Conservation (phyloP, 1,284 basidiomycete genomes). For the Mrakiaceae sp. region DNA sequence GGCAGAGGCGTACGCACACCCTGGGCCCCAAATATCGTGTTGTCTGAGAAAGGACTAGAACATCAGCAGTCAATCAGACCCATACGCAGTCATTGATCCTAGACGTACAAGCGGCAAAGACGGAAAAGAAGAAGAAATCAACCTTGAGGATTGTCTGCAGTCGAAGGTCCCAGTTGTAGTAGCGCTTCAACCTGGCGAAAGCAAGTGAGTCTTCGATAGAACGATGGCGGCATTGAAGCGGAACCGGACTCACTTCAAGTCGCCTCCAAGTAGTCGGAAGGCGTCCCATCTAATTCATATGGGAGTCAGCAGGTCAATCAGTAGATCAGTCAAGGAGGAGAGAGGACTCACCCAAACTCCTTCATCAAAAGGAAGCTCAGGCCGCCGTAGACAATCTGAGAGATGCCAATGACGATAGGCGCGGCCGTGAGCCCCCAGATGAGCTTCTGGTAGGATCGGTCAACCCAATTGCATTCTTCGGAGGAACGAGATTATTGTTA, state of each 20-base stretch:
- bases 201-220: too few species aligned
- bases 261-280: neutral
- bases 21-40: neutral
- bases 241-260: neutral
- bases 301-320: neutral
- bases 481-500: neutral
- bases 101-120: neutral
- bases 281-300: neutral
- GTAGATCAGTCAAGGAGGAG: neutral
- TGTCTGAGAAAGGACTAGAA: neutral
- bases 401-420: neutral
- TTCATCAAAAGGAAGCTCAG: neutral
- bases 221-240: too few species aligned
- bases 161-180: neutral
- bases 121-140: neutral
- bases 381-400: neutral
- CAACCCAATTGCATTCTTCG: neutral
- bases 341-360: slow-evolving; percentile 5
- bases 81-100: too few species aligned
- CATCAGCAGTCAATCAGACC: too few species aligned
- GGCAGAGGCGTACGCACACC: neutral
- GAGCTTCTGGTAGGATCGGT: neutral
- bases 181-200: neutral
- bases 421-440: slow-evolving; percentile 1
- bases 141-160: neutral